These are phyloP conservation scores for Pichia exigua DNA, from an alignment of 805 yeast genomes.

Conservation along the genomic window DNA sequence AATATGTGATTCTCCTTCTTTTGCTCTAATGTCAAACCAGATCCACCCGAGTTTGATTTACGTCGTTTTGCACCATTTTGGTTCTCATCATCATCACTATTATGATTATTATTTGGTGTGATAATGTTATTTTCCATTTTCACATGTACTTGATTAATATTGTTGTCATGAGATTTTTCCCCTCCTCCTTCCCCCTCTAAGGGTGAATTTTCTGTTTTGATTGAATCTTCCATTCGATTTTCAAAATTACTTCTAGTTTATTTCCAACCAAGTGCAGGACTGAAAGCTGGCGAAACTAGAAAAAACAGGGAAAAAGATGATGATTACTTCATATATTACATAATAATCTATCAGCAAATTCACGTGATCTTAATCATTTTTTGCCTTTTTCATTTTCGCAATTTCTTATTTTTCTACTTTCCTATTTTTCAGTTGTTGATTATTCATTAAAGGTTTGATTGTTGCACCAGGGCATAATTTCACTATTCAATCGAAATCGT, in stretches of 20 bases:
- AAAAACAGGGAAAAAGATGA: neutral
- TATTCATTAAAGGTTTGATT: too few relatives aligned
- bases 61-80: neutral
- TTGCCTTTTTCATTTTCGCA: neutral
- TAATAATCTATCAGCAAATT: too few relatives aligned
- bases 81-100: neutral
- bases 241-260: neutral
- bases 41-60: neutral
- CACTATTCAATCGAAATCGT: too few relatives aligned
- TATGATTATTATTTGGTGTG: neutral
- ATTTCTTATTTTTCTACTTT: neutral
- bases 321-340: too few relatives aligned
- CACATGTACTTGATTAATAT: neutral
- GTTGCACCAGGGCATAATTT: too few relatives aligned
- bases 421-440: neutral
- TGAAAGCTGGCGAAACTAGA: neutral
- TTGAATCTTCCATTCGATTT: neutral
- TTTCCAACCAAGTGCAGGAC: neutral
- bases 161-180: neutral
- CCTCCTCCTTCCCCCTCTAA: neutral
- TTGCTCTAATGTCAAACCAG: constrained; percentile 19
- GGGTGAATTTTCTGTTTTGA: neutral
- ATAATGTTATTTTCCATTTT: neutral
- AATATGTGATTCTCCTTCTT: constrained; percentile 29
- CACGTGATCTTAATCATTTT: neutral